Evolutionary conservation across 345 rosid species (phyloP), one percentile per base, ranked within the genome.

Genomic region (Salix brachista): DNA sequence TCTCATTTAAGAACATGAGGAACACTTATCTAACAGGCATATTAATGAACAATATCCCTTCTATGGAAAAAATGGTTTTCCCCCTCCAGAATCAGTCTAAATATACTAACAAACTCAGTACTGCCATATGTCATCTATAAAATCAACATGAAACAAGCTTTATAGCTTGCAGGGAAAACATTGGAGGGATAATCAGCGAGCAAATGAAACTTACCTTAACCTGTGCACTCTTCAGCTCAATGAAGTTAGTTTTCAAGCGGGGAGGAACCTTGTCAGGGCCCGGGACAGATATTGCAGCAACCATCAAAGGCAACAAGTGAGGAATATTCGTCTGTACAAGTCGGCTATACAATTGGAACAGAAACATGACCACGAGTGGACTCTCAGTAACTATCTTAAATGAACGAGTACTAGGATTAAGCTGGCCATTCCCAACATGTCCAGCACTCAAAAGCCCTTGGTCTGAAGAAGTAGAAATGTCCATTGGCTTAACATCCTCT

Each of bases 311-410:
- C 86, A 96, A 83, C 83, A 96, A 84, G 76, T 86, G 87, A 76
- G 99, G 99, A 78, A 96, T 96, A 80, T 96, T 96, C 50, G 97
- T 93, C 84, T 93, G 97, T 75, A 96, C 98, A 73, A 93, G 97
- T 75, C 98, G 94, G 62, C 94, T 81, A 75, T 92, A 93, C 82
- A 96, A 82, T 84, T 96, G 99, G 86, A 96, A 96, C 75, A 93
- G 87, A 83, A 96, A 96, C 98, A 96, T 96, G 75, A 96, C 99
- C 81, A 96, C 98, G 79, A 94, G 97, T 23, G 99, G 99, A 81
- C 97, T 92, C 92, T 96, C 99, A 0, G 98, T 91, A 71, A 96
- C 94, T 77, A 93, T 94, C 96, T 94, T 96, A 77, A 96, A 96
- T 16, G 99, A 96, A 70, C 94, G 86, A 23, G 94, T 90, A 72